A percentile compares a stretch with the other conserved stretches of the same genome.
Evolutionary conservation across 305 asterid species (phyloP).

Genomic region (Fraxinus sp.): DNA sequence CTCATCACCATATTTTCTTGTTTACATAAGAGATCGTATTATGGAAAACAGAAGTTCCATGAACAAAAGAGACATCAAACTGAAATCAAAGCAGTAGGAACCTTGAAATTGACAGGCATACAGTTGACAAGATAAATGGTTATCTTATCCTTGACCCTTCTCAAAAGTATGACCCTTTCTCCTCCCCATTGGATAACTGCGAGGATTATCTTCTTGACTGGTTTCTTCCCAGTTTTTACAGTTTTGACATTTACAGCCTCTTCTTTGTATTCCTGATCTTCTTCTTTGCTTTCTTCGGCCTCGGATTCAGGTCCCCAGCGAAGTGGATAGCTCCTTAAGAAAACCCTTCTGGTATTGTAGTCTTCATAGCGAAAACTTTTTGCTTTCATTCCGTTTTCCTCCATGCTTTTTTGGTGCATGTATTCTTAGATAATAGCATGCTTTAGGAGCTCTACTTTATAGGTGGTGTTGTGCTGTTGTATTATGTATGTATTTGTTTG

Average conservation of each 20-base stretch:
- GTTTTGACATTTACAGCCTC: neutral
- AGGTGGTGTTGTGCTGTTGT: conserved; percentile 19
- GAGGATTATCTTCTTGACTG: conserved; percentile 50
- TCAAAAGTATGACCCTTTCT: conserved; percentile 50
- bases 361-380: conserved; percentile 72
- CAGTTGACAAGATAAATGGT: conserved; percentile 63
- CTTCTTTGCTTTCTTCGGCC: conserved; percentile 31
- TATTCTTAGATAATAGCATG: neutral
- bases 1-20: neutral
- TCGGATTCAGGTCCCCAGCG: conserved; percentile 46
- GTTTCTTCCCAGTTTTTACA: conserved; percentile 27
- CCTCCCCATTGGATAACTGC: conserved; percentile 73
- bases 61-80: conserved; percentile 26
- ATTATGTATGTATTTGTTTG: conserved; percentile 22
- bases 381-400: conserved; percentile 51
- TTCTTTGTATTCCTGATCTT: neutral
- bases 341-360: conserved; percentile 75
- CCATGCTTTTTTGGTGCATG: conserved; percentile 29
- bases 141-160: conserved; percentile 73
- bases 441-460: conserved; percentile 24
- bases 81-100: conserved; percentile 57
- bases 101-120: conserved; percentile 53
- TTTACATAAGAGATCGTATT: conserved; percentile 2
- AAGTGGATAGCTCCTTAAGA: conserved; percentile 89
- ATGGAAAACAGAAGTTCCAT: conserved; percentile 20